Conservation (phyloP, 306 rosid genomes). For the Malus sieversii region DNA sequence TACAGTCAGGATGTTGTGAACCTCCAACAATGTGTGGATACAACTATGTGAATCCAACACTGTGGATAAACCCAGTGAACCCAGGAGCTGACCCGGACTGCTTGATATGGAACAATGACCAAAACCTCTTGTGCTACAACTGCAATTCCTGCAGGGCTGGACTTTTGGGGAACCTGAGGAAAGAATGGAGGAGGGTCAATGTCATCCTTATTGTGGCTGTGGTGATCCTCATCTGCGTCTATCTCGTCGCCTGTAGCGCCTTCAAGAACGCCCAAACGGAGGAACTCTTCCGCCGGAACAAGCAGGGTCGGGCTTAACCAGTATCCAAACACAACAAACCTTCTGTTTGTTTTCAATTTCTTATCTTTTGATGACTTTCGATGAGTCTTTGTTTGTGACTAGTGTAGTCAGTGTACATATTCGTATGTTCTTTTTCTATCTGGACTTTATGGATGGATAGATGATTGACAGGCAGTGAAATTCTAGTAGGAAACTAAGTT, state of each 20-base stretch:
- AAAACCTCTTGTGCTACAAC: constrained; percentile 63
- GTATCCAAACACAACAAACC: constrained; percentile 3
- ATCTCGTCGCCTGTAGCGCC: constrained; percentile 84
- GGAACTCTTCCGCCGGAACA: constrained; percentile 72
- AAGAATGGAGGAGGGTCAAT: constrained; percentile 85
- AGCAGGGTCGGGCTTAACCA: constrained; percentile 54
- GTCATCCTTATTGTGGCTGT: constrained; percentile 68
- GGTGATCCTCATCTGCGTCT: constrained; percentile 67
- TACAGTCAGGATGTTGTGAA: constrained; percentile 91
- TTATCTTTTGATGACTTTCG: neutral
- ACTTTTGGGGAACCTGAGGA: constrained; percentile 67
- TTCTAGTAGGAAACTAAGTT: neutral
- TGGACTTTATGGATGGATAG: neutral
- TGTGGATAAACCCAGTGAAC: constrained; percentile 67
- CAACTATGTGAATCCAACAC: constrained; percentile 62
- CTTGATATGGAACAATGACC: constrained; percentile 82
- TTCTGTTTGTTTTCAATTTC: neutral
- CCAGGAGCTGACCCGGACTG: constrained; percentile 74
- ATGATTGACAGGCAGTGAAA: neutral
- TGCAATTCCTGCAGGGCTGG: constrained; percentile 95
- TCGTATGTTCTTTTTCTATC: neutral
- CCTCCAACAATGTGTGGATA: constrained; percentile 76
- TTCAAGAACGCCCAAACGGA: constrained; percentile 87
- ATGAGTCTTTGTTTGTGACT: neutral
- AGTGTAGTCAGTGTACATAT: constrained; percentile 9